Conservation (phyloP, 768 basidiomycete genomes). For the Termitomyces sp. region DNA sequence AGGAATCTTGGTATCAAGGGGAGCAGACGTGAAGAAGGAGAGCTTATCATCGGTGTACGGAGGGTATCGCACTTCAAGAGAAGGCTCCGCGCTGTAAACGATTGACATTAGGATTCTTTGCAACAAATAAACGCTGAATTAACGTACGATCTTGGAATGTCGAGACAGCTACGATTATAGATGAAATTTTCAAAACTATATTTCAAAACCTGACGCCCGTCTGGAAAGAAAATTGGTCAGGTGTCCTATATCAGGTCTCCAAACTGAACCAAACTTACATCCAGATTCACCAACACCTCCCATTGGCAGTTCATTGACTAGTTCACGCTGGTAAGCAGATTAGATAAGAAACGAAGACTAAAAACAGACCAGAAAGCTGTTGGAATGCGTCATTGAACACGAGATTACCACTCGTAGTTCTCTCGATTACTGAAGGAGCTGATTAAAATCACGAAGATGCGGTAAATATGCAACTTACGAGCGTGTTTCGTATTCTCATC, state of each 20-base stretch:
- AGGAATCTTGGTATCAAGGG: constrained; percentile 20
- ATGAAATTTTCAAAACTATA: constrained; percentile 55
- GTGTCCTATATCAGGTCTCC: not conserved
- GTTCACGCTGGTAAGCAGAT: constrained; percentile 4
- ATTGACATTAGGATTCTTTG: not conserved
- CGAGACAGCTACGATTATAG: constrained; percentile 42
- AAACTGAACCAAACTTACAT: constrained; percentile 34
- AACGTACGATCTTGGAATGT: constrained; percentile 50
- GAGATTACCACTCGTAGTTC: constrained; percentile 54
- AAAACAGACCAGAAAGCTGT: constrained; percentile 42
- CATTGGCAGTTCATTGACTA: constrained; percentile 39
- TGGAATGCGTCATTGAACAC: constrained; percentile 60
- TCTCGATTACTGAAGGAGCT: constrained; percentile 39
- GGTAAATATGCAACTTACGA: constrained; percentile 23
- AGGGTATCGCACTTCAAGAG: constrained; percentile 42
- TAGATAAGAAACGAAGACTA: not conserved
- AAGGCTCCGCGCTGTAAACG: constrained; percentile 34
- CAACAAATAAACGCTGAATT: not conserved
- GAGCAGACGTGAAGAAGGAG: constrained; percentile 22
- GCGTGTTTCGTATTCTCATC: constrained; percentile 33
- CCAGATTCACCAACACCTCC: constrained; percentile 62
- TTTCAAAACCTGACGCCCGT: constrained; percentile 50
- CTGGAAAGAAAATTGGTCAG: constrained; percentile 26
- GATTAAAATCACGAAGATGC: not conserved
- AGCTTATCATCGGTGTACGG: constrained; percentile 43